Percentiles rank a stretch among this genome's conserved stretches.
Conservation (phyloP, 2,329 filamentous ascomycete genomes). For the Cordyceps cateniannulata region DNA sequence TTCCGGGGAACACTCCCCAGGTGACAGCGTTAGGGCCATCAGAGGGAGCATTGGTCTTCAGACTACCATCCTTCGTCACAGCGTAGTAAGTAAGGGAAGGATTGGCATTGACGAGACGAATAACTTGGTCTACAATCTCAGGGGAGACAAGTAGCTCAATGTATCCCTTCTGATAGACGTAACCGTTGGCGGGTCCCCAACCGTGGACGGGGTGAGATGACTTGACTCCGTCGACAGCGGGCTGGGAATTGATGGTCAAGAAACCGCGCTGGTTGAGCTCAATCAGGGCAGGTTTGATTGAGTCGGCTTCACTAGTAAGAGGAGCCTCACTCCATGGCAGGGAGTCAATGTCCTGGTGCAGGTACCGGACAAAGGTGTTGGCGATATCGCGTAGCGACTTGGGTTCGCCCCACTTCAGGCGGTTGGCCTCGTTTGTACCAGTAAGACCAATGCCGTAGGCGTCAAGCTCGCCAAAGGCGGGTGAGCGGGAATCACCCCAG, state of each 20-base stretch:
- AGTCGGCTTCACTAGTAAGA: slow-evolving; percentile 74
- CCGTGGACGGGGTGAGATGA: slow-evolving; percentile 82
- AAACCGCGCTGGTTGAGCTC: slow-evolving; percentile 80
- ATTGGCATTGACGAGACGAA: slow-evolving; percentile 69
- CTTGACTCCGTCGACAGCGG: slow-evolving; percentile 84
- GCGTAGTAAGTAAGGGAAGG: slow-evolving; percentile 90
- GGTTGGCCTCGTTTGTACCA: slow-evolving; percentile 92
- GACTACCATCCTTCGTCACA: slow-evolving; percentile 73
- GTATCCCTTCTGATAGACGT: slow-evolving; percentile 98
- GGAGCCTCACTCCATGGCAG: slow-evolving; percentile 92
- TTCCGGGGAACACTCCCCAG: slow-evolving; percentile 97
- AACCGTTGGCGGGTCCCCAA: slow-evolving; percentile 92
- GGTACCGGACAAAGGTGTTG: slow-evolving; percentile 76
- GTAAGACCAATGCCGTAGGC: slow-evolving; percentile 90
- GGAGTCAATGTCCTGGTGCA: slow-evolving; percentile 71
- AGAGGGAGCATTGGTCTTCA: slow-evolving; percentile 76
- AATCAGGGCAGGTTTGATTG: slow-evolving; percentile 70
- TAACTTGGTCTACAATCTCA: slow-evolving; percentile 68
- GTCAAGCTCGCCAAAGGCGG: slow-evolving; percentile 92
- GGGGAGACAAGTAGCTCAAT: slow-evolving; percentile 85
- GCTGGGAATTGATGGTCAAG: slow-evolving; percentile 95
- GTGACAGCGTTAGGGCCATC: slow-evolving; percentile 97
- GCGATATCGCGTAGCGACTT: slow-evolving; percentile 73
- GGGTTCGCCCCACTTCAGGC: slow-evolving; percentile 89
- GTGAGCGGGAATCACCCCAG: slow-evolving; percentile 95